These are phyloP conservation scores for Pythium scleroteichum DNA, from an alignment of 352 stramenopile species.

Conservation along the genomic window DNA sequence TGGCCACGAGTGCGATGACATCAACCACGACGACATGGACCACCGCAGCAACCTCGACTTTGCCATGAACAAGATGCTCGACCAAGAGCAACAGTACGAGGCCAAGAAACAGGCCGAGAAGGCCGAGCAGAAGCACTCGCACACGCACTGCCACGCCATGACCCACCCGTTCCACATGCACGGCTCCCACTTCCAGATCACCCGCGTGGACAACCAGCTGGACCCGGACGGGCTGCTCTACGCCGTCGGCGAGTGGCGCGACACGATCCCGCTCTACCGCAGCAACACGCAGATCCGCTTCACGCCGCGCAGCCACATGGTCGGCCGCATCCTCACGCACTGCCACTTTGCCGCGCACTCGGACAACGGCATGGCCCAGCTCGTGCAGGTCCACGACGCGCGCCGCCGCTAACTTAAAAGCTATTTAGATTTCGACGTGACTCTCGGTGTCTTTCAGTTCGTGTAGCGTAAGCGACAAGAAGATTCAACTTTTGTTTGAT, in stretches of 20 bases:
- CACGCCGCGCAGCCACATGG: constrained; percentile 60
- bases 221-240: constrained; percentile 65
- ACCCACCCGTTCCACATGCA: constrained; percentile 84
- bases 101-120: constrained; percentile 16
- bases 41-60: constrained; percentile 33
- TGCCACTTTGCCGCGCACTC: constrained; percentile 77
- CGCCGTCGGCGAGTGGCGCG: constrained; percentile 65
- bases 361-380: constrained; percentile 74
- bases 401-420: constrained; percentile 1
- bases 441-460: too few relatives aligned
- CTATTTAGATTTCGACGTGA: too few relatives aligned
- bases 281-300: constrained; percentile 67
- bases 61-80: constrained; percentile 30
- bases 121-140: constrained; percentile 1
- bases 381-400: constrained; percentile 44
- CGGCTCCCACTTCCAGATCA: constrained; percentile 72
- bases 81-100: constrained; percentile 21
- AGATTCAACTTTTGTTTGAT: too few relatives aligned
- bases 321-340: constrained; percentile 65
- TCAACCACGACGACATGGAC: constrained; percentile 32
- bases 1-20: constrained; percentile 35
- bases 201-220: constrained; percentile 36
- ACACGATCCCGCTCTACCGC: constrained; percentile 76
- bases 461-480: too few relatives aligned
- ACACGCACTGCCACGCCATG: constrained; percentile 62